Evolutionary conservation across 208 protist species (phyloP), one percentile per base, ranked within the genome.

Genomic region (Acanthamoeba castellanii): DNA sequence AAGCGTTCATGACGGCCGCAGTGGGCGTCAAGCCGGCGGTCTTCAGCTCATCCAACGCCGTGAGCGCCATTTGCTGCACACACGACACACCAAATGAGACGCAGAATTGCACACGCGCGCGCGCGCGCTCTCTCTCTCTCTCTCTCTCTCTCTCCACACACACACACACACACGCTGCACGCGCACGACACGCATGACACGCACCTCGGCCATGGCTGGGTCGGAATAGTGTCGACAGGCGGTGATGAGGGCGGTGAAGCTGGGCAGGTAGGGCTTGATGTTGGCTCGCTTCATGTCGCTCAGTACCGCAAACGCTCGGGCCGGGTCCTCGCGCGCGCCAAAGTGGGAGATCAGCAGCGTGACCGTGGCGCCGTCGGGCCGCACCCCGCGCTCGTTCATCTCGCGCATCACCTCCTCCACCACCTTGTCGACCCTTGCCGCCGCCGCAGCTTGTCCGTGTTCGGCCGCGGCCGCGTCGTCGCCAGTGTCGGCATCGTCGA

Each of bases 211-310:
- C 9, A 37, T n/a, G 66, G 14, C 66, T 37, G 66, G 66, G 22
- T 74, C 30, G 9, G 14, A 18, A n/a, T 13, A 27, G 30, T 74
- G 25, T n/a, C 66, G 11, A 8, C 66, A 74, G 20, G 66, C 66
- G 25, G 66, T 74, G 30, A 74, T 74, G n/a, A 74, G 66, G n/a
- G 66, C 66, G 66, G 66, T 74, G 66, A 37, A 74, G 66, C 30
- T 37, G 66, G 66, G 66, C 20, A 74, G 66, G 66, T 74, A 74
- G 66, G 66, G 66, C 30, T 74, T 74, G 66, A 74, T 16, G 66
- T 8, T 8, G 25, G n/a, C n/a, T 5, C 66, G n/a, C 66, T 74
- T 74, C n/a, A 74, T 74, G 30, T 74, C 66, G 25, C 9, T 3
- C n/a, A 74, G 66, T 0, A 74, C 66, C 8, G 66, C 66, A 5